A percentile compares a stretch with the other conserved stretches of the same genome.
These are phyloP conservation scores for Fusarium citri DNA, from an alignment of 2,329 filamentous ascomycete species.

Conservation along the genomic window DNA sequence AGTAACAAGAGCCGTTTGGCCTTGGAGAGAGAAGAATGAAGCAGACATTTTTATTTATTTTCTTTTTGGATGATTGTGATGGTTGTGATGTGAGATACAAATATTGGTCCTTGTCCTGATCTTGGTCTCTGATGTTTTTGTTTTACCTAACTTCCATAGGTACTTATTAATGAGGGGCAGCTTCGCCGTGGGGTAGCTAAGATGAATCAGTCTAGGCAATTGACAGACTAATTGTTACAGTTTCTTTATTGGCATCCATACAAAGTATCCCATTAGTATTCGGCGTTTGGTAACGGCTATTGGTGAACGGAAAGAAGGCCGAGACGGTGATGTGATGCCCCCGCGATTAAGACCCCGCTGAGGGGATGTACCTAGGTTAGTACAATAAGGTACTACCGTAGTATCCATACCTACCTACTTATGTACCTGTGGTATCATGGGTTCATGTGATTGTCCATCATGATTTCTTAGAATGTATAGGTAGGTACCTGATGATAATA, in stretches of 20 bases:
- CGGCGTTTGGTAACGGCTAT: conserved; percentile 8
- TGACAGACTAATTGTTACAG: conserved; percentile 3
- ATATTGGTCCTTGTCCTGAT: too few relatives aligned
- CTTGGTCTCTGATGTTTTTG: neutral
- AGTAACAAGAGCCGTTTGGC: conserved; percentile 68
- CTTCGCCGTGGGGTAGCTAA: conserved; percentile 17
- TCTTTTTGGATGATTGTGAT: neutral
- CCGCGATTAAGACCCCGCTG: conserved; percentile 23
- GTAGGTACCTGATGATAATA: neutral
- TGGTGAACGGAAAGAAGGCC: conserved; percentile 34
- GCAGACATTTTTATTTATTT: conserved; percentile 50
- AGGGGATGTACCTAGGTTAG: neutral
- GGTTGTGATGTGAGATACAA: neutral
- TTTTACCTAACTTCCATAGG: too few relatives aligned
- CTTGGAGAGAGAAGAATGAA: conserved; percentile 64
- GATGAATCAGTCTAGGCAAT: conserved; percentile 3
- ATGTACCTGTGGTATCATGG: neutral
- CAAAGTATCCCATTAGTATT: neutral
- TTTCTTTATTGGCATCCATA: conserved; percentile 4
- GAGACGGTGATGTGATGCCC: neutral
- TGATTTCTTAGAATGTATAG: neutral
- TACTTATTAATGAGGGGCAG: conserved; percentile 23
- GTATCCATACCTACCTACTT: too few relatives aligned
- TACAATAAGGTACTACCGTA: too few relatives aligned
- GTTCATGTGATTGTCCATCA: neutral